phyloP scores from a whole-genome alignment of 2,329 filamentous ascomycete genomes.

The Fusarium sp. region DNA sequence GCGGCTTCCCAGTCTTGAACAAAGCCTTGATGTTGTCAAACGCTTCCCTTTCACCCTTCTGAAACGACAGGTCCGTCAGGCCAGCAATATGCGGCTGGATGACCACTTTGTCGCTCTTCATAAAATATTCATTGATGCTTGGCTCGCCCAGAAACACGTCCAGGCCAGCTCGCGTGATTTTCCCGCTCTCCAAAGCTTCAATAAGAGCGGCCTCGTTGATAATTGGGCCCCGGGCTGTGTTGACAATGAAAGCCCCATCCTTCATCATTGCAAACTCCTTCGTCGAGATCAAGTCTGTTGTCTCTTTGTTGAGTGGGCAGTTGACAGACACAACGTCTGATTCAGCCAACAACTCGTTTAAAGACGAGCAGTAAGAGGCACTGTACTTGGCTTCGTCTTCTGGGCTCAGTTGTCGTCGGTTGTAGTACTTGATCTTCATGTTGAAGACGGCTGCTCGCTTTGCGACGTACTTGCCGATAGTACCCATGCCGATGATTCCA shows the following conservation, averaged over 20 bases:
- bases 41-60: constrained; percentile 57
- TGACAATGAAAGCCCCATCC: constrained; percentile 59
- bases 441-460: constrained; percentile 55
- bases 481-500: constrained; percentile 61
- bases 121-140: constrained; percentile 53
- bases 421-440: constrained; percentile 58
- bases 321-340: constrained; percentile 57
- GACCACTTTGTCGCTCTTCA: constrained; percentile 53
- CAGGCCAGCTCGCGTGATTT: constrained; percentile 59
- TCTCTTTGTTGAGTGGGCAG: constrained; percentile 55
- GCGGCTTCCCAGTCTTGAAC: constrained; percentile 52
- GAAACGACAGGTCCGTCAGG: constrained; percentile 56
- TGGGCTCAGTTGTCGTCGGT: constrained; percentile 50
- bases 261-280: constrained; percentile 60
- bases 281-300: constrained; percentile 53
- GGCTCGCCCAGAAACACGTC: constrained; percentile 62
- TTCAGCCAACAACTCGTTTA: constrained; percentile 53
- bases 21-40: constrained; percentile 59
- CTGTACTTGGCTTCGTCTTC: constrained; percentile 50
- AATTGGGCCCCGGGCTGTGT: constrained; percentile 63
- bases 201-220: constrained; percentile 62
- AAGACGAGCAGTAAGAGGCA: constrained; percentile 50
- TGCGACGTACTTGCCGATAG: constrained; percentile 59
- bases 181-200: constrained; percentile 58
- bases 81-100: constrained; percentile 60